Conservation (phyloP, 2,329 filamentous ascomycete species). For the Ophiostoma triangulosporum region DNA sequence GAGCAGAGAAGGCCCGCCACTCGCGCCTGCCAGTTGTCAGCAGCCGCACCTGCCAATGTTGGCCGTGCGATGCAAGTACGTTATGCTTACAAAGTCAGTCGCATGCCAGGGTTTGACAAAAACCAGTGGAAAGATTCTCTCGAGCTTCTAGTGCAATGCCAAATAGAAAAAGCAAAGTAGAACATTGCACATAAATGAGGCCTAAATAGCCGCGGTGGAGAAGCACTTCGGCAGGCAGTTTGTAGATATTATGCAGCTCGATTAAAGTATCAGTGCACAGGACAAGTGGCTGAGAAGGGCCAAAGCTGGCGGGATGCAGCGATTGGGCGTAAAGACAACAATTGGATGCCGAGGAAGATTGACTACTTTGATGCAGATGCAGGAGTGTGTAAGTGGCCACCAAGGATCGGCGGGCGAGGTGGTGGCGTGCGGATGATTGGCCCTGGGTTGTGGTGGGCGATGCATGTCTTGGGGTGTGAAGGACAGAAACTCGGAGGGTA, state of each 20-base stretch:
- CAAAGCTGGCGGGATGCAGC: neutral
- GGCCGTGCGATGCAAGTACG: neutral
- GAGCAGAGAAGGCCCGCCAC: neutral
- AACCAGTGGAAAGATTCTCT: neutral
- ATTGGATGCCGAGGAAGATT: too few relatives aligned
- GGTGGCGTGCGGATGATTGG: neutral
- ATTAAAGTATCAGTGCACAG: neutral
- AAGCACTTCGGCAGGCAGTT: neutral
- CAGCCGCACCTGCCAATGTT: neutral
- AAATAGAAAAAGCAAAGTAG: neutral
- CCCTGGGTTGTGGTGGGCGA: neutral
- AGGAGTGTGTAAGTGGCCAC: neutral
- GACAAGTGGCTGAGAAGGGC: neutral
- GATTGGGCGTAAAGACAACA: neutral
- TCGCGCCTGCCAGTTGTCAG: neutral
- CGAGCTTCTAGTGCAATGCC: neutral
- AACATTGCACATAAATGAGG: neutral
- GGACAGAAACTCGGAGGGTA: too few relatives aligned
- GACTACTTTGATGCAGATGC: neutral
- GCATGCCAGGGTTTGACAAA: neutral
- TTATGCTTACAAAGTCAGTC: neutral
- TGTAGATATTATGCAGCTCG: neutral
- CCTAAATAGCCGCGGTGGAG: conserved; percentile 5
- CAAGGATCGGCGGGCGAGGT: neutral
- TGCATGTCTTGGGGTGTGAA: neutral